A percentile compares a stretch with the other conserved stretches of the same genome.
Conservation (phyloP, 768 basidiomycete species). For the Rhizopogon roseolus region DNA sequence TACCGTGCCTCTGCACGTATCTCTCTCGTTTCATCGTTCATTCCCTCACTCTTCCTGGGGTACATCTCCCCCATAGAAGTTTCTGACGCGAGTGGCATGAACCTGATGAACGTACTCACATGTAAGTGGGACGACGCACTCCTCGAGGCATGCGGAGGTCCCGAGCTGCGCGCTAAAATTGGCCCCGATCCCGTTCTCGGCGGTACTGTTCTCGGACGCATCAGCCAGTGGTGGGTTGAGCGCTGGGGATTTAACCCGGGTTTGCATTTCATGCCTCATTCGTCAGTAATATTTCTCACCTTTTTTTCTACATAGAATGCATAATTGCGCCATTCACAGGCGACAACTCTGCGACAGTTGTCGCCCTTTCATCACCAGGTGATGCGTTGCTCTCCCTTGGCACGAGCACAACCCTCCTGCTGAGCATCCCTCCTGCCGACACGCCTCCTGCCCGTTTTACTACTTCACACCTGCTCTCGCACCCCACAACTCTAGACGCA, state of each 20-base stretch:
- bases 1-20: constrained; percentile 64
- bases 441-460: constrained; percentile 65
- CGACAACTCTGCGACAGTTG: constrained; percentile 84
- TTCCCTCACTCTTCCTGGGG: constrained; percentile 80
- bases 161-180: constrained; percentile 61
- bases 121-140: constrained; percentile 71
- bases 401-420: constrained; percentile 82
- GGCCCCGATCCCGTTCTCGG: constrained; percentile 76
- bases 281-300: neutral
- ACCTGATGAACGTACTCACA: constrained; percentile 73
- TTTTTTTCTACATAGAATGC: constrained; percentile 47
- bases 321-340: constrained; percentile 82
- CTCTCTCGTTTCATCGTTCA: constrained; percentile 78
- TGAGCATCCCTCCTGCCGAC: constrained; percentile 66
- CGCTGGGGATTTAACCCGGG: constrained; percentile 73
- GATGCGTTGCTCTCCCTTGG: constrained; percentile 85
- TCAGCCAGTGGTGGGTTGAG: constrained; percentile 66
- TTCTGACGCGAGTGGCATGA: constrained; percentile 91
- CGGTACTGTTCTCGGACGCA: constrained; percentile 59
- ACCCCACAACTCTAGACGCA: constrained; percentile 55
- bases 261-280: constrained; percentile 18
- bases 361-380: constrained; percentile 67
- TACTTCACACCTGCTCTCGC: constrained; percentile 69
- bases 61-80: constrained; percentile 76
- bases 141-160: constrained; percentile 63